Evolutionary conservation across 257 asterid species (phyloP).

Genomic region (Solanum tarijense): DNA sequence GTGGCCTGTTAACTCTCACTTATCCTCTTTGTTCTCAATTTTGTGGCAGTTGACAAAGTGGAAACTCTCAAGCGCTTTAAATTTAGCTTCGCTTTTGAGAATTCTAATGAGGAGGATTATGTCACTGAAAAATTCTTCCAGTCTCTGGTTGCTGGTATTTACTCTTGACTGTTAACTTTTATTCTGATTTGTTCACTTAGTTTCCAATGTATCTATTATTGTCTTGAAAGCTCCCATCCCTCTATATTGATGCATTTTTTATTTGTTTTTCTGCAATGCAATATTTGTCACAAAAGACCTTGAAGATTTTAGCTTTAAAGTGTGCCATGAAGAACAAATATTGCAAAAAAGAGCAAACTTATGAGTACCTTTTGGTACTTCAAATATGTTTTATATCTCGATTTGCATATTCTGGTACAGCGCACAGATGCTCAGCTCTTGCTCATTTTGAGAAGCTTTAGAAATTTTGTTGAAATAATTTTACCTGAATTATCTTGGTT

Average conservation of each 20-base stretch:
- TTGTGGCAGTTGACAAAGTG: constrained; percentile 81
- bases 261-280: background rate
- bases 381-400: background rate
- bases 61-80: constrained; percentile 62
- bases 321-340: background rate
- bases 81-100: constrained; percentile 96
- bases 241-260: background rate
- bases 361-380: background rate
- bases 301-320: background rate
- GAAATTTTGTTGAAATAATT: background rate
- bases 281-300: background rate
- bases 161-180: background rate
- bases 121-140: constrained; percentile 94
- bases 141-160: constrained; percentile 92
- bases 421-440: background rate
- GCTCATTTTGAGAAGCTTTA: background rate
- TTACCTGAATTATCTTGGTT: background rate
- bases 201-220: background rate
- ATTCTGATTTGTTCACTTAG: background rate
- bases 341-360: background rate
- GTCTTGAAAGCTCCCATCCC: background rate
- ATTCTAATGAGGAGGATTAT: constrained; percentile 95
- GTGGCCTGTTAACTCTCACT: background rate
- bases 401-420: background rate
- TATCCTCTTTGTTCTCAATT: background rate